Evolutionary conservation across 495 filamentous ascomycete genomes (phyloP), one percentile per base, ranked within the genome.

Genomic region (Aspergillus heteromorphus): DNA sequence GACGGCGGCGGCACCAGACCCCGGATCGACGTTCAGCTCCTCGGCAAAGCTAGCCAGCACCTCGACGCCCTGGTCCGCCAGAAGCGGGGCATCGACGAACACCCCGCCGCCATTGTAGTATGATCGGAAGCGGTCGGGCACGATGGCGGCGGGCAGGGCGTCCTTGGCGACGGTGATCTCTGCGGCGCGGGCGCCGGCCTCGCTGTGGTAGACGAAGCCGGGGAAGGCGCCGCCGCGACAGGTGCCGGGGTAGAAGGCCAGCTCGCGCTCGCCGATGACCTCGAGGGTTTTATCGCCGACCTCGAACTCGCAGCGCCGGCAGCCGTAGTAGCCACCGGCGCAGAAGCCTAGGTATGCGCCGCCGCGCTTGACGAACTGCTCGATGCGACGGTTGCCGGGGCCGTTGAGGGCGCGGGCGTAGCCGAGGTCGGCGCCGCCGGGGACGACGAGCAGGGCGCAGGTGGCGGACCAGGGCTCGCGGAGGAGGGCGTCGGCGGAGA

Each of bases 81-180:
- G 77, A 43, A 78, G 76, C 1, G 78, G 76, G 16, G 88, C 87
- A 72, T 93, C 85, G 9, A 95, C 87, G 75, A 96, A 98, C n/a
- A 95, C 84, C 9, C 95, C 92, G 2, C 93, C 93, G 3, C 93
- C 93, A 68, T 98, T 98, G 66, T 92, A 96, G 64, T 98, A 98
- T 10, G 82, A 85, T 41, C 76, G 74, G 60, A 97, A 91, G 0
- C 70, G 73, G 2, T 83, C 77, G 1, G 83, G 86, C 6, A 88
- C 68, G n/a, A 72, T 66, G 0, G 69, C 74, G 11, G 65, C 62
- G n/a, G 67, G 64, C 51, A 93, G 80, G 1, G 73, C 74, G 10
- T 72, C 76, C 63, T 85, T 87, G 21, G 79, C 74, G 25, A 92
- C 85, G 54, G 74, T 74, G 17, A 98, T 58, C 48, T 80, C 78